phyloP scores from a whole-genome alignment of 2,329 filamentous ascomycete genomes.

The Beauveria varroae region DNA sequence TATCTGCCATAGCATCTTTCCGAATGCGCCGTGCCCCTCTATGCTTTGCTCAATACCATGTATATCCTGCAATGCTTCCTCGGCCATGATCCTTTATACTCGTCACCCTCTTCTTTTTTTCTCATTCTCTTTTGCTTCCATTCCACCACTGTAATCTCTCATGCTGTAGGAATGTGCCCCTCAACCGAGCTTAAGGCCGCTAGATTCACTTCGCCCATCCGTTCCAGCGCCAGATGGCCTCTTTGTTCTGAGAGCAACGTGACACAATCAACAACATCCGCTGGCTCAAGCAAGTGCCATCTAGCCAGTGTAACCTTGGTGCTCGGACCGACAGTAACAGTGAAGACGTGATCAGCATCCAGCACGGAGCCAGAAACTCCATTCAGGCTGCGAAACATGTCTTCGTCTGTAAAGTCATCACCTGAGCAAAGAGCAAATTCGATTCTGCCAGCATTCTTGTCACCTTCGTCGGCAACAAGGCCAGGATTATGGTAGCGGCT shows the following conservation, averaged over 20 bases:
- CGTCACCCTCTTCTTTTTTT: background rate
- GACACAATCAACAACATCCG: conserved; percentile 71
- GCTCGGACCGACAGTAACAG: conserved; percentile 84
- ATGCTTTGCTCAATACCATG: conserved; percentile 9
- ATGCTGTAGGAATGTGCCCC: conserved; percentile 37
- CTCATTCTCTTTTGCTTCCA: background rate
- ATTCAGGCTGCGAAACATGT: conserved; percentile 83
- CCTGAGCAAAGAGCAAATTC: conserved; percentile 88
- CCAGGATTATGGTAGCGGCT: conserved; percentile 56
- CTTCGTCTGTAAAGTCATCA: conserved; percentile 96
- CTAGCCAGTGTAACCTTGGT: conserved; percentile 86
- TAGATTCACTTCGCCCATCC: conserved; percentile 46
- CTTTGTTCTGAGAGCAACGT: conserved; percentile 46
- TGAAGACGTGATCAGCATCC: conserved; percentile 64
- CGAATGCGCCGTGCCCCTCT: conserved; percentile 9
- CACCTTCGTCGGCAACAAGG: conserved; percentile 37
- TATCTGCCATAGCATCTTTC: background rate
- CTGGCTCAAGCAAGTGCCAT: conserved; percentile 83
- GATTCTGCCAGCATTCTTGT: conserved; percentile 42
- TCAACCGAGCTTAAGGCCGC: conserved; percentile 47
- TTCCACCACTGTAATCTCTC: background rate
- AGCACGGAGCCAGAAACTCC: conserved; percentile 46
- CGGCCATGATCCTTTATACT: background rate
- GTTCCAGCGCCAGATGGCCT: conserved; percentile 27
- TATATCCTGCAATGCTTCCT: conserved; percentile 11